phyloP scores from a whole-genome alignment of 2,329 filamentous ascomycete genomes.

The Parafenestella ontariensis region DNA sequence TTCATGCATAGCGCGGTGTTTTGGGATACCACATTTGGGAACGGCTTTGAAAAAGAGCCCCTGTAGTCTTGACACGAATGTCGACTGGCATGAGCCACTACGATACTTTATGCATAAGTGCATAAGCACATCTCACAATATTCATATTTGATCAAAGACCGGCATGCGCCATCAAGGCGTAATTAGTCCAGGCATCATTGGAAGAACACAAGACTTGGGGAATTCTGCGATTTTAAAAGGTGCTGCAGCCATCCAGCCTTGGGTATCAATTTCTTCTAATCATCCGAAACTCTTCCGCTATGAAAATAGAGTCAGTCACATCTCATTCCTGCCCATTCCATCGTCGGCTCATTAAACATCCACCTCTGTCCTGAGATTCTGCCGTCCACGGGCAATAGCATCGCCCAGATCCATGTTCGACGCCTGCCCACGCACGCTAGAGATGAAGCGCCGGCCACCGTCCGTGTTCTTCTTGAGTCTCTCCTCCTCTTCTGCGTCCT shows the following conservation, averaged over 20 bases:
- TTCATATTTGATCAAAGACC: not conserved
- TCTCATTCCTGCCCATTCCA: not conserved
- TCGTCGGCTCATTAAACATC: conserved; percentile 14
- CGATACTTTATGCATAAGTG: not conserved
- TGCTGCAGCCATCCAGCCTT: not conserved
- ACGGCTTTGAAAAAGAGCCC: not conserved
- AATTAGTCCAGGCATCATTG: not conserved
- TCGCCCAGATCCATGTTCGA: conserved; percentile 37
- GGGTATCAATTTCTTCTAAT: conserved; percentile 18
- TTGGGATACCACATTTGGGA: not conserved
- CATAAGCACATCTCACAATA: not conserved
- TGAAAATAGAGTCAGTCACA: not conserved
- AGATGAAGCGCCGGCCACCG: conserved; percentile 33
- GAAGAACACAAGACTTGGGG: not conserved
- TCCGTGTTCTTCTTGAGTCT: conserved; percentile 32
- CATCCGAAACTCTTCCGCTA: not conserved
- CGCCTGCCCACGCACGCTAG: conserved; percentile 30
- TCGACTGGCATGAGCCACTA: not conserved
- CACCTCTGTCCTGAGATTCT: conserved; percentile 21
- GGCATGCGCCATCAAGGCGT: not conserved
- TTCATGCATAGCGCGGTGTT: conserved; percentile 34
- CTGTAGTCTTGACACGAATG: not conserved
- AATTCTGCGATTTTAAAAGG: not conserved
- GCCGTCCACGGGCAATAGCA: conserved; percentile 37
- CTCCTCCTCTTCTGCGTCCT: conserved; percentile 44